Evolutionary conservation across 805 yeast species (phyloP).

Genomic region (Starmera amethionina): DNA sequence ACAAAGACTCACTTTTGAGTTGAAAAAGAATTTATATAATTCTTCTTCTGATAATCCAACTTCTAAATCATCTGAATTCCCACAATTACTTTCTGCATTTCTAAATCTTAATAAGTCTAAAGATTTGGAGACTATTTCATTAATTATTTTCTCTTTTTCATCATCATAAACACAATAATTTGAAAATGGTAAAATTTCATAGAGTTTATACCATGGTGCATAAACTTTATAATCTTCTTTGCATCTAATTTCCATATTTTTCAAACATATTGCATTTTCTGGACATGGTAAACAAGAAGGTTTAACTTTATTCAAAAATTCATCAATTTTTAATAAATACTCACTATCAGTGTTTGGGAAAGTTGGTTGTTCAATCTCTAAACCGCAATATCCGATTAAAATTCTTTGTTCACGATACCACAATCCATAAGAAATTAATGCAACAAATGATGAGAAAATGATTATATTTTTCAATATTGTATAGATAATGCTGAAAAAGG

Average conservation of each 20-base stretch:
- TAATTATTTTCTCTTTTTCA: conserved; percentile 55
- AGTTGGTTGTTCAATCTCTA: conserved; percentile 38
- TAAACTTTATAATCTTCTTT: conserved; percentile 49
- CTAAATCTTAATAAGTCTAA: conserved; percentile 55
- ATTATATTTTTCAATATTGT: conserved; percentile 15
- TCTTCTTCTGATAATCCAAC: conserved; percentile 44
- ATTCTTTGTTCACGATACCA: conserved; percentile 61
- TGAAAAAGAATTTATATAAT: conserved; percentile 39
- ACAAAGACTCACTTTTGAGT: conserved; percentile 21
- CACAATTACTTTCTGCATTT: conserved; percentile 57
- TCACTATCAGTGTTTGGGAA: conserved; percentile 22
- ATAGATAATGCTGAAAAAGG: conserved; percentile 4
- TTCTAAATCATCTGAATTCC: conserved; percentile 35
- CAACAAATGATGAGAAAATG: conserved; percentile 27
- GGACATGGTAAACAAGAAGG: conserved; percentile 79
- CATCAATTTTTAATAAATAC: conserved; percentile 29
- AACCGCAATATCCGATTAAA: conserved; percentile 68
- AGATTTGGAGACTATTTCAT: conserved; percentile 56
- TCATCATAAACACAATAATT: conserved; percentile 70
- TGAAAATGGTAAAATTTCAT: conserved; percentile 49
- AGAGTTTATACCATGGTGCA: conserved; percentile 44
- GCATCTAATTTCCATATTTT: conserved; percentile 52
- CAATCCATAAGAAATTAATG: conserved; percentile 30
- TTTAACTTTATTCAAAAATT: conserved; percentile 33
- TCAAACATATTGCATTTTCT: conserved; percentile 64